phyloP scores from a whole-genome alignment of 1,139 yeast genomes.

The Suhomyces panamericanus region DNA sequence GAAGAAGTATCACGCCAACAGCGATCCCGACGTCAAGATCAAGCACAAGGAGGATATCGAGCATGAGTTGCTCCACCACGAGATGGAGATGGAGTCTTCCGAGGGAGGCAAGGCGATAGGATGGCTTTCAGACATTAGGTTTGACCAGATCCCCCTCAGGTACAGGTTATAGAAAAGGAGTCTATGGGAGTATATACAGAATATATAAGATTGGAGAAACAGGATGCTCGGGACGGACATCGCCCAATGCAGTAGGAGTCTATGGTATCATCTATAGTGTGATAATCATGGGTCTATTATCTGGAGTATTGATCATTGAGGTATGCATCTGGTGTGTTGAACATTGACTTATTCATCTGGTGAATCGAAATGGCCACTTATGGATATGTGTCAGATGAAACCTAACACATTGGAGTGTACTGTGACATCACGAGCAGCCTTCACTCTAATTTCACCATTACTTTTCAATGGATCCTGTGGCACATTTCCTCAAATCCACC shows the following conservation, averaged over 20 bases:
- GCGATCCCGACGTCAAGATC: slow-evolving; percentile 76
- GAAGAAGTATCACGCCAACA: slow-evolving; percentile 77
- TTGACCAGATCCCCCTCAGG: slow-evolving; percentile 40
- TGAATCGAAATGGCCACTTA: no score
- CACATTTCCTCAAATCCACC: slow-evolving; percentile 38
- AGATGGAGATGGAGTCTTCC: slow-evolving; percentile 69
- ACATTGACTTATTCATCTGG: no score
- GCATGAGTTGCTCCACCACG: slow-evolving; percentile 85
- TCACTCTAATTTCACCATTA: background rate
- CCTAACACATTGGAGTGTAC: no score
- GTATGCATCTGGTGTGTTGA: no score
- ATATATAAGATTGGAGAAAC: background rate
- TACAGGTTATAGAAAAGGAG: slow-evolving; percentile 20
- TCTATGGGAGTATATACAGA: slow-evolving; percentile 1
- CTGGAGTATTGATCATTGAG: no score
- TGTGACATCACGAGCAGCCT: no score
- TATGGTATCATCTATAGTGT: no score
- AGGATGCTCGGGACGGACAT: no score
- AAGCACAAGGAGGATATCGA: slow-evolving; percentile 89
- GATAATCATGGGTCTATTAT: no score
- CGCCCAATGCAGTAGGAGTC: no score
- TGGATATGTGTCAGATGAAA: no score
- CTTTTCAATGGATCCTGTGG: slow-evolving; percentile 16
- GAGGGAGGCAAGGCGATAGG: slow-evolving; percentile 38
- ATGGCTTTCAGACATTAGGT: slow-evolving; percentile 35